phyloP scores from a whole-genome alignment of 805 yeast species.

The Candida golubevii region DNA sequence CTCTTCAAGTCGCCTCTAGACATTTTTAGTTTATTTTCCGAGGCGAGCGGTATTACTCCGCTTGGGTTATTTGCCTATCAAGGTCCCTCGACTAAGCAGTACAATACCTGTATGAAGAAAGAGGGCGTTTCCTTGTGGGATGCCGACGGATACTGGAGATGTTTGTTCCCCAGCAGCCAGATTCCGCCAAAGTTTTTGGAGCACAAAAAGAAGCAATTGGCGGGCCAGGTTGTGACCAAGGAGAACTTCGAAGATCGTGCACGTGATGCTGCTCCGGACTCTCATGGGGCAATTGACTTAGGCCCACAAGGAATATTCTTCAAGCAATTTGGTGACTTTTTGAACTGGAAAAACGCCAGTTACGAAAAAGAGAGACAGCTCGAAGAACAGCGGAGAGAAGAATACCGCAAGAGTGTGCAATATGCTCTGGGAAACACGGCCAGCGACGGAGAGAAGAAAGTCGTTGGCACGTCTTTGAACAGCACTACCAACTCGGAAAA shows the following conservation, averaged over 20 bases:
- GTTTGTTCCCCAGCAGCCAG: slow-evolving; percentile 65
- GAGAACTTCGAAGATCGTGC: slow-evolving; percentile 49
- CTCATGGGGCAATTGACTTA: slow-evolving; percentile 26
- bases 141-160: slow-evolving; percentile 81
- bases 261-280: slow-evolving; percentile 7
- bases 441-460: slow-evolving; percentile 4
- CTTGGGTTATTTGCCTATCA: slow-evolving; percentile 51
- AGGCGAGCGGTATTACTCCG: slow-evolving; percentile 26
- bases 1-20: slow-evolving; percentile 6
- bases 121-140: slow-evolving; percentile 83
- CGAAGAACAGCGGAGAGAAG: background rate
- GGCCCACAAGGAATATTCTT: slow-evolving; percentile 59
- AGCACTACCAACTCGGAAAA: slow-evolving; percentile 24
- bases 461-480: slow-evolving; percentile 27
- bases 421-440: background rate
- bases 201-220: slow-evolving; percentile 22
- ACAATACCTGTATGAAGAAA: slow-evolving; percentile 56
- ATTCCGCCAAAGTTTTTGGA: slow-evolving; percentile 30
- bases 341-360: slow-evolving; percentile 56
- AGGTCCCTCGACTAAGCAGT: slow-evolving; percentile 55
- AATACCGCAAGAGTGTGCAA: background rate
- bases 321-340: slow-evolving; percentile 55
- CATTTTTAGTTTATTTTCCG: slow-evolving; percentile 15
- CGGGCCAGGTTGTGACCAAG: slow-evolving; percentile 40
- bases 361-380: slow-evolving; percentile 2